A percentile compares a stretch with the other conserved stretches of the same genome.
Conservation (phyloP, 1,139 yeast species). For the Yamadazyma dendronema region DNA sequence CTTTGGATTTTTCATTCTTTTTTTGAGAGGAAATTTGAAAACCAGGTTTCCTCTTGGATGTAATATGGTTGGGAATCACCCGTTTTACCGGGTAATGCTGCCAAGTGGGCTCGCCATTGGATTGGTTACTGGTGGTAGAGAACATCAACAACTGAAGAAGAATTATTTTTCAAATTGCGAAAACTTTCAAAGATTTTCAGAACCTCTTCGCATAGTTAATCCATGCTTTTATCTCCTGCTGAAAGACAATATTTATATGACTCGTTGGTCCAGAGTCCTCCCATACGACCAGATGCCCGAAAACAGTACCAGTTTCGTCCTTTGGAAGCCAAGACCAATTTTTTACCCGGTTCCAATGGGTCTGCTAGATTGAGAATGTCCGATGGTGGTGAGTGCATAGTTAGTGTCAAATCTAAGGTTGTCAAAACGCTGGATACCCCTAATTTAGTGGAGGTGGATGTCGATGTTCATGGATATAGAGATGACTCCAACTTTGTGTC, state of each 20-base stretch:
- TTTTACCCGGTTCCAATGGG: conserved; percentile 86
- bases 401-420: conserved; percentile 84
- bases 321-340: conserved; percentile 74
- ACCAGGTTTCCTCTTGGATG: conserved; percentile 43
- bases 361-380: conserved; percentile 81
- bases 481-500: conserved; percentile 66
- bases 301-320: conserved; percentile 75
- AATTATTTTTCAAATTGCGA: too few species aligned
- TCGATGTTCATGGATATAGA: conserved; percentile 70
- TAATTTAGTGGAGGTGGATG: conserved; percentile 65
- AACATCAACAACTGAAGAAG: neutral
- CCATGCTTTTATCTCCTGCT: conserved; percentile 76
- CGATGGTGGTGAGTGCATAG: conserved; percentile 92
- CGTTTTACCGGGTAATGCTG: conserved; percentile 51
- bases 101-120: conserved; percentile 44
- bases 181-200: too few species aligned
- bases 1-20: conserved; percentile 13
- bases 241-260: conserved; percentile 80
- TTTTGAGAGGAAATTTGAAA: conserved; percentile 34
- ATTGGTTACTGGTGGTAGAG: conserved; percentile 2
- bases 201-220: neutral
- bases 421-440: conserved; percentile 47
- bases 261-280: conserved; percentile 61
- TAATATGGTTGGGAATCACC: conserved; percentile 56
- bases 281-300: conserved; percentile 84